Evolutionary conservation across 2,329 filamentous ascomycete species (phyloP).

Genomic region (Nigrospora osmanthi): DNA sequence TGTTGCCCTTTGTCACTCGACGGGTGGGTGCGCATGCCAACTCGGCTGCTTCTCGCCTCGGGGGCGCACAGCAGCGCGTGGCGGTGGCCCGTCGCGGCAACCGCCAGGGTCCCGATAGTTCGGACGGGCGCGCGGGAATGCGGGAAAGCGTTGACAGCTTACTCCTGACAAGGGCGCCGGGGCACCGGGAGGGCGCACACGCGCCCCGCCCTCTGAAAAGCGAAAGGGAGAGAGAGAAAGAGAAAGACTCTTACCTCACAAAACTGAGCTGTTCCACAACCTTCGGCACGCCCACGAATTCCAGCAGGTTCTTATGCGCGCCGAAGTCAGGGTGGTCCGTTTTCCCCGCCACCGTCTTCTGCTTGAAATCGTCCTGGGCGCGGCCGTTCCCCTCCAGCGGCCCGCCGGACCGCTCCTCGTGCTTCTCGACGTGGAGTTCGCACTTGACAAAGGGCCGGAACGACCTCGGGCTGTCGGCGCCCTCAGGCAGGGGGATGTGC

Average conservation of each 20-base stretch:
- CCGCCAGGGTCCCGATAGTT: constrained; percentile 8
- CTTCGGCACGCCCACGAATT: constrained; percentile 49
- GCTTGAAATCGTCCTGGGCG: constrained; percentile 52
- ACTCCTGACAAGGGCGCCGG: no score
- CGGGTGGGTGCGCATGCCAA: constrained; percentile 17
- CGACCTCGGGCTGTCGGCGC: constrained; percentile 38
- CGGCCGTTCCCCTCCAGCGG: constrained; percentile 32
- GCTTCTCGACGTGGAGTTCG: constrained; percentile 71
- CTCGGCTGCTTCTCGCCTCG: constrained; percentile 11
- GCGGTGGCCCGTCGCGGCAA: constrained; percentile 8
- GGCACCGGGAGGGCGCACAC: no score
- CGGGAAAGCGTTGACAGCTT: no score
- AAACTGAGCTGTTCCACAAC: constrained; percentile 67
- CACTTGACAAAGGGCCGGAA: constrained; percentile 71
- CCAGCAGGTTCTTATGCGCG: constrained; percentile 38
- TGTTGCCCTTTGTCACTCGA: constrained; percentile 10
- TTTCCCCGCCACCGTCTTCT: constrained; percentile 44
- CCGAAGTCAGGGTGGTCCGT: constrained; percentile 60
- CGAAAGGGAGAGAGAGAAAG: no score
- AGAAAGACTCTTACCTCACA: constrained; percentile 49
- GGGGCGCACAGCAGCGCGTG: constrained; percentile 7
- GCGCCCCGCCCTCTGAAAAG: no score
- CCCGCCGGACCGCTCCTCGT: constrained; percentile 24
- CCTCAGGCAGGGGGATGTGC: constrained; percentile 54
- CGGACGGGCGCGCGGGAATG: constrained; percentile 7